Conservation (phyloP, 1,284 basidiomycete species). For the Cryptococcus jaspeensis region DNA sequence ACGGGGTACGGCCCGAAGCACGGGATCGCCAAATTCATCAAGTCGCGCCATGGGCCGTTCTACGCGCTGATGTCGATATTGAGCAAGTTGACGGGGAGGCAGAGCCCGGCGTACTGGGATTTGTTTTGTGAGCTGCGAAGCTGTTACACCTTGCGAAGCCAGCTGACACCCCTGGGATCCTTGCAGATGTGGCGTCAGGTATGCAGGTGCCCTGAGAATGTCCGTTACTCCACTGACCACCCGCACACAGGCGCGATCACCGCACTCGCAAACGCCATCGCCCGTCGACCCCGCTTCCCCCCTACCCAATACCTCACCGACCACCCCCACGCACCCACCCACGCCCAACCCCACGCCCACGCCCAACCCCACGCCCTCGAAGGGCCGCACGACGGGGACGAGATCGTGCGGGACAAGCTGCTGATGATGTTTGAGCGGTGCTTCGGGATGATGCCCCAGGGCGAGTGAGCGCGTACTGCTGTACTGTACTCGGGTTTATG, state of each 20-base stretch:
- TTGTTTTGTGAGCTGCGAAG: constrained; percentile 39
- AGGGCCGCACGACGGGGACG: constrained; percentile 11
- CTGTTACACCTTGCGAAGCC: no score
- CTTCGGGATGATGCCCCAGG: constrained; percentile 9
- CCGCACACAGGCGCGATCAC: constrained; percentile 22
- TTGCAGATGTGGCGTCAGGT: constrained; percentile 29
- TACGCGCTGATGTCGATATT: constrained; percentile 43
- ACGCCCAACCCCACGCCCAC: not conserved
- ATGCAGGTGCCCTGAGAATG: not conserved
- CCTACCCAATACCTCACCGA: not conserved
- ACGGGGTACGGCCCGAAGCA: constrained; percentile 20
- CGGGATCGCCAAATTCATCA: constrained; percentile 40
- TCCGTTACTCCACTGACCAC: not conserved
- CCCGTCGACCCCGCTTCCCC: not conserved
- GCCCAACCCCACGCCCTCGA: not conserved
- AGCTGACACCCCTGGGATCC: not conserved
- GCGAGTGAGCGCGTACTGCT: not conserved
- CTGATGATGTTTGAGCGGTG: constrained; percentile 14
- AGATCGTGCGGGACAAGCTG: constrained; percentile 16
- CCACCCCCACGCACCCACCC: not conserved
- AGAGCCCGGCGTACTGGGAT: constrained; percentile 45
- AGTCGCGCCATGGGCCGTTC: constrained; percentile 48
- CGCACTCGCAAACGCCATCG: constrained; percentile 14
- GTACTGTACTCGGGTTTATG: no score
- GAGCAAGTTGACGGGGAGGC: constrained; percentile 35